Evolutionary conservation across 371 early-diverging fungal genomes (phyloP).

Genomic region (Actinomortierella ambigua): DNA sequence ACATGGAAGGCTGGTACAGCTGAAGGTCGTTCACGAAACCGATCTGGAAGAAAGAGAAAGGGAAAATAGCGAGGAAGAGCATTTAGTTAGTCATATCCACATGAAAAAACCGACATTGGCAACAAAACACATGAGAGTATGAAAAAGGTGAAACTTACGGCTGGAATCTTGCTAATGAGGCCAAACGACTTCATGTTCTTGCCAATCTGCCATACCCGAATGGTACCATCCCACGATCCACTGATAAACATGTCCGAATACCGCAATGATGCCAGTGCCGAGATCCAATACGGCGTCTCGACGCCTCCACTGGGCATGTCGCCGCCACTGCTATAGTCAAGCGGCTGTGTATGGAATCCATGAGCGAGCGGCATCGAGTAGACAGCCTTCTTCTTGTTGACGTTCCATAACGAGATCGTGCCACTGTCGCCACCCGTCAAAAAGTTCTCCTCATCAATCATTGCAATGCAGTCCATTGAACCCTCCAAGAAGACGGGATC

Average conservation of each 20-base stretch:
- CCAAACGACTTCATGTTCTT: constrained; percentile 70
- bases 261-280: constrained; percentile 78
- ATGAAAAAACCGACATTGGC: not conserved
- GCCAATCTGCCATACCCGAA: constrained; percentile 87
- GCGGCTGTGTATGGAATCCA: constrained; percentile 59
- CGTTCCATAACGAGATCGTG: constrained; percentile 90
- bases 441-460: constrained; percentile 91
- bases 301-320: constrained; percentile 51
- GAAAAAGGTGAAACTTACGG: constrained; percentile 35
- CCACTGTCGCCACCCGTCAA: constrained; percentile 91
- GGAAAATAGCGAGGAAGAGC: not conserved
- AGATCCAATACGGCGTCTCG: constrained; percentile 80
- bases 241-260: constrained; percentile 91
- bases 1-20: constrained; percentile 53
- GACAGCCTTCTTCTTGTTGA: constrained; percentile 88
- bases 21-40: constrained; percentile 62
- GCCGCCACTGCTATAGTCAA: constrained; percentile 31
- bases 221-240: constrained; percentile 90
- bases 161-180: constrained; percentile 61
- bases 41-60: constrained; percentile 4
- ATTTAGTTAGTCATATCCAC: not conserved
- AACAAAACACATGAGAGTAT: not conserved
- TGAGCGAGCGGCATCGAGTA: constrained; percentile 80
- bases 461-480: constrained; percentile 83
- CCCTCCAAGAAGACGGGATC: constrained; percentile 64